Base-by-base conservation (phyloP, 768 basidiomycete genomes). In the Lactarius sanguifluus region DNA sequence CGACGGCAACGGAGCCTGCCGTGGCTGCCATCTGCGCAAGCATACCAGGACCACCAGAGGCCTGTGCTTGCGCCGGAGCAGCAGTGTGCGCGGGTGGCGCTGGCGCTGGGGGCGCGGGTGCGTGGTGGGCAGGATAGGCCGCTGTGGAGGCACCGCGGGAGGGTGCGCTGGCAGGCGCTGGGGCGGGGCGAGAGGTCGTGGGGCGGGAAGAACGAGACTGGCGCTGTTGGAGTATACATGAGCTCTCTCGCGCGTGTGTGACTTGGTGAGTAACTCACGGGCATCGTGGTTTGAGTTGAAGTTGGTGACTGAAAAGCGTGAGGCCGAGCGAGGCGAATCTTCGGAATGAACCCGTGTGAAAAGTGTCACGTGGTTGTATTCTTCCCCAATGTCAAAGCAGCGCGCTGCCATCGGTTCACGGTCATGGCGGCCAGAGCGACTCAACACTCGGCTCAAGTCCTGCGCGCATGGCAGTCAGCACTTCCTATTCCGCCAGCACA, bases 1-100 rank as follows among this genome's bases (percentile, higher is more conserved):
- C 94, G 58, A 92, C 80, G 6, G 93, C 94, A 59, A 96, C 93
- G 64, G 91, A 91, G 68, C 93, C 94, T 32, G 93, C 94, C 7
- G 94, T 93, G 6, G 91, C 90, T 62, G 92, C 92, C 91, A 94
- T 94, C 73, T 91, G 89, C 0, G 85, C 82, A 20, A 94, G 63
- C 83, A 94, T 80, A 16, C 92, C 92, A 1, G 92, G 92, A n/a
- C 70, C 70, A n/a, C 50, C 25, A 28, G 67, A 62, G n/a, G 58
- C 5, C 68, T 83, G 71, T 0, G 76, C 73, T 61, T 75, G 75
- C 34, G 77, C 50, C 9, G 77, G 75, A 3, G 69, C 45, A 0
- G 62, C 16, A 23, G 69, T 40, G 3, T 55, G 47, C 1, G 72
- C 74, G 0, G 79, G 75, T 10, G 79, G 76, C 1, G 77, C 75